Conservation (phyloP, 768 basidiomycete genomes). For the Amanita rimosa region DNA sequence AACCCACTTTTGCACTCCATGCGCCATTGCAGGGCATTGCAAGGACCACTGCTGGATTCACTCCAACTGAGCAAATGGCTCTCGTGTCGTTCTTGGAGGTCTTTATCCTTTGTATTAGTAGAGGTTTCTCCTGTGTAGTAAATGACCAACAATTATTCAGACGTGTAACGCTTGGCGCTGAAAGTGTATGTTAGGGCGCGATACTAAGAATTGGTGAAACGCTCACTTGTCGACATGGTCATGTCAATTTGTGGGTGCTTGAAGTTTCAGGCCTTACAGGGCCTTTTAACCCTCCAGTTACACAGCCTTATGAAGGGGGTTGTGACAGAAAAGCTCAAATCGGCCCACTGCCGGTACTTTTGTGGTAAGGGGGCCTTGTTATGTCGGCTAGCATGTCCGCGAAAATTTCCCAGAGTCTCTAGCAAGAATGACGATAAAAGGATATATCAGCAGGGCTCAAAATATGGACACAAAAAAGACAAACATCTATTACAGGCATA, state of each 20-base stretch:
- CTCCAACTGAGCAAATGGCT: slow-evolving; percentile 36
- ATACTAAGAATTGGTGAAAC: background rate
- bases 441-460: background rate
- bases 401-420: background rate
- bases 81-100: background rate
- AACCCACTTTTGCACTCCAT: slow-evolving; percentile 45
- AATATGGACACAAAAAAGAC: background rate
- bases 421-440: background rate
- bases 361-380: background rate
- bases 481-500: background rate
- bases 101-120: background rate
- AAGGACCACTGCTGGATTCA: slow-evolving; percentile 31
- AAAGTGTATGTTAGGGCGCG: background rate
- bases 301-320: background rate
- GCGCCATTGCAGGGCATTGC: slow-evolving; percentile 41
- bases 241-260: background rate
- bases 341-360: background rate
- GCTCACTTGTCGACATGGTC: background rate
- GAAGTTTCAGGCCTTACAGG: background rate
- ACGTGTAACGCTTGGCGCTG: slow-evolving; percentile 3
- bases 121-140: background rate
- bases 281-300: background rate
- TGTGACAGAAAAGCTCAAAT: background rate
- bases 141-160: background rate
- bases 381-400: background rate